Evolutionary conservation across 2,329 filamentous ascomycete species (phyloP).

Genomic region (Zasmidium cellare): DNA sequence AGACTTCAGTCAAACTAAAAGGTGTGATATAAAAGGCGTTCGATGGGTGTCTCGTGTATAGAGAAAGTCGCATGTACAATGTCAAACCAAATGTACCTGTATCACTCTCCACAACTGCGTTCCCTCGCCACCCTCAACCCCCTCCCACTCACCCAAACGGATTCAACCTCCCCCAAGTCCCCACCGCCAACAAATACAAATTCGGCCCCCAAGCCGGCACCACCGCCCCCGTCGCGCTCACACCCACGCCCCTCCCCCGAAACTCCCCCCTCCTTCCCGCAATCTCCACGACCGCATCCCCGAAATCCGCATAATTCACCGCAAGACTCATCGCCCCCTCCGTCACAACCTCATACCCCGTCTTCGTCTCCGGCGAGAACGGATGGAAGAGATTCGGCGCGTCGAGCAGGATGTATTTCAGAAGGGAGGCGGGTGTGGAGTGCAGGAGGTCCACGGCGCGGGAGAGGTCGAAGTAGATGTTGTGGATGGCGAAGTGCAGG

Average conservation of each 20-base stretch:
- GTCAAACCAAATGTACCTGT: not conserved
- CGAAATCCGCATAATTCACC: not conserved
- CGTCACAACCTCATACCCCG: constrained; percentile 14
- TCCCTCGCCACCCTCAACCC: too few species aligned
- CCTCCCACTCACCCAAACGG: not conserved
- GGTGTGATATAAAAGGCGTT: not conserved
- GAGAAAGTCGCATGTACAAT: not conserved
- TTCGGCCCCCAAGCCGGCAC: not conserved
- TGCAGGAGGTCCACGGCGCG: constrained; percentile 12
- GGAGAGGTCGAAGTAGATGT: not conserved
- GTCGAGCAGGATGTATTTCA: constrained; percentile 20
- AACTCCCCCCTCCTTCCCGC: not conserved
- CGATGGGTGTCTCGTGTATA: not conserved
- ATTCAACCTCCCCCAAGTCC: not conserved
- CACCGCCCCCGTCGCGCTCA: not conserved
- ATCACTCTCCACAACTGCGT: not conserved
- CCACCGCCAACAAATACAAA: not conserved
- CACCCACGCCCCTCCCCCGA: not conserved
- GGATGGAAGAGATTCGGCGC: constrained; percentile 19
- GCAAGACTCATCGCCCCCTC: not conserved
- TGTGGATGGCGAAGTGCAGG: not conserved
- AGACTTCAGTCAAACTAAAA: not conserved
- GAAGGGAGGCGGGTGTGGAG: too few species aligned
- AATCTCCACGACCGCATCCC: not conserved
- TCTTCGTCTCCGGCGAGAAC: constrained; percentile 8